A percentile compares a stretch with the other conserved stretches of the same genome.
phyloP scores from a whole-genome alignment of 2,329 filamentous ascomycete genomes.

The Scytalidium sp. region DNA sequence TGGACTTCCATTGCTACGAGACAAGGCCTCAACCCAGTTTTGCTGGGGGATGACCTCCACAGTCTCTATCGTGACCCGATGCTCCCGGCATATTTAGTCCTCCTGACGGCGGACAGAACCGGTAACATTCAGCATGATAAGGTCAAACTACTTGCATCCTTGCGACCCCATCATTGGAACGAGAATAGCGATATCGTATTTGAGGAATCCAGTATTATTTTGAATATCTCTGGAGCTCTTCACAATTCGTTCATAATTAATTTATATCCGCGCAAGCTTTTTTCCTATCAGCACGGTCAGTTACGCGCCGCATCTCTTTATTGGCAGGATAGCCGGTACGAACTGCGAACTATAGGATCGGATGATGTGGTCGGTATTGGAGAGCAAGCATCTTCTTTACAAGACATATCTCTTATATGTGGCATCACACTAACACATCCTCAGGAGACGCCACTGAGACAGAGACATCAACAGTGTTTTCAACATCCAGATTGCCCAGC shows the following conservation, averaged over 20 bases:
- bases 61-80: neutral
- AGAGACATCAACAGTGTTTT: neutral
- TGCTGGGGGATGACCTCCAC: neutral
- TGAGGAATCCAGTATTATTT: neutral
- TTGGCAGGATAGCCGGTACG: neutral
- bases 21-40: neutral
- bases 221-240: neutral
- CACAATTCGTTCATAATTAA: neutral
- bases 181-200: neutral
- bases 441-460: neutral
- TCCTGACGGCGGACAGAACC: neutral
- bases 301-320: neutral
- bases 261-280: neutral
- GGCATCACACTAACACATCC: neutral
- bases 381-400: neutral
- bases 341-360: neutral
- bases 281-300: neutral
- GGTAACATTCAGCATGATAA: neutral
- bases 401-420: neutral
- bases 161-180: neutral
- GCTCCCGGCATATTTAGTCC: neutral
- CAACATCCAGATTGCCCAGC: neutral
- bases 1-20: neutral
- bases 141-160: neutral
- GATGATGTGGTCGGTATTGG: neutral